phyloP scores from a whole-genome alignment of 192 early-diverging fungal species.

The Entrophospora sp. region DNA sequence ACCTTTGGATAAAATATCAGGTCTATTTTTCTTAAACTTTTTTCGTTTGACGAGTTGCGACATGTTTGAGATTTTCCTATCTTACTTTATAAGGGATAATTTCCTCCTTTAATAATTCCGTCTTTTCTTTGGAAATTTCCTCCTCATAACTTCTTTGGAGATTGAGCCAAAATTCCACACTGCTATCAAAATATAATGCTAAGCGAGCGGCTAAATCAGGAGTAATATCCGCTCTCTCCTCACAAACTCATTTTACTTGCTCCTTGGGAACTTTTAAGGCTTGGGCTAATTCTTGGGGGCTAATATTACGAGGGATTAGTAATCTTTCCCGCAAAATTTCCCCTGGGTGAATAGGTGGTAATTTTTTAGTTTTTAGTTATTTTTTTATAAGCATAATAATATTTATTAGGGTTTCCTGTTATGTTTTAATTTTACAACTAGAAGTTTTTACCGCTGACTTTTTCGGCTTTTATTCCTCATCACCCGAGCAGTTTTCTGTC shows the following conservation, averaged over 20 bases:
- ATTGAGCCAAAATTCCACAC: not conserved
- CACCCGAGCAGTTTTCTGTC: too few relatives aligned
- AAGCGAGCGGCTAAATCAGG: not conserved
- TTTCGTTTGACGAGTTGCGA: not conserved
- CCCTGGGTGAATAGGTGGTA: not conserved
- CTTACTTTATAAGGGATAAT: not conserved
- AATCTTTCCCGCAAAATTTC: constrained; percentile 1
- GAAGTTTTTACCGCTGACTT: too few relatives aligned
- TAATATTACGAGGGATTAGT: not conserved
- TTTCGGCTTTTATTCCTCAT: too few relatives aligned
- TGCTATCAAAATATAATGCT: not conserved
- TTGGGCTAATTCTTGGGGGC: not conserved
- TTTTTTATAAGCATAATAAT: constrained; percentile 5
- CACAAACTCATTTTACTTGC: not conserved
- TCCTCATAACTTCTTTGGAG: not conserved
- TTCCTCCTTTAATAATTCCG: not conserved
- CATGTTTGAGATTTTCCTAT: not conserved
- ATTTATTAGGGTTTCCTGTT: not conserved
- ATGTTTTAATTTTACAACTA: not conserved
- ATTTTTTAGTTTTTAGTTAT: not conserved
- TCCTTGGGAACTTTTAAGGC: not conserved
- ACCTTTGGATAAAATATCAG: too few relatives aligned
- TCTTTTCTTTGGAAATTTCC: not conserved
- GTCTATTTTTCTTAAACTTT: not conserved
- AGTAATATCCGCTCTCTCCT: not conserved